Evolutionary conservation across 2,329 filamentous ascomycete genomes (phyloP), one percentile per base, ranked within the genome.

Genomic region (Fusarium temperatum): DNA sequence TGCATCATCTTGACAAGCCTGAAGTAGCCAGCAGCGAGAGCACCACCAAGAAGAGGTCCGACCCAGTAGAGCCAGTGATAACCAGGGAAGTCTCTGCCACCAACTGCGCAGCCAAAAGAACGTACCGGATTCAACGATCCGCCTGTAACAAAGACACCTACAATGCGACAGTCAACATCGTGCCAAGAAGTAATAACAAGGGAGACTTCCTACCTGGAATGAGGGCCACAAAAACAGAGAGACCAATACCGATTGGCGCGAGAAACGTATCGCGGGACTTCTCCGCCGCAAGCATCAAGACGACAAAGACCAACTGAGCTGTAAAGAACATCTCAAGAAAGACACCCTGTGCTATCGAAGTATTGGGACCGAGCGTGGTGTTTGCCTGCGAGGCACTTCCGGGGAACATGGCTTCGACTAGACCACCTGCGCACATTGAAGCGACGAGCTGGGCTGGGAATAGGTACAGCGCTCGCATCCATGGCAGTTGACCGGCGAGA

Each of bases 231-330:
- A 94, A 93, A 35, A 94, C 84, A 0, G 91, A 83, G 8, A 93
- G 79, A 0, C 92, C 92, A 70, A 94, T 93, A 6, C 90, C 91
- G 1, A 94, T 82, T 0, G 92, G 92, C 0, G 91, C 92, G 4
- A 93, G 81, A 75, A 87, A 93, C 0, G 91, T 94, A 7, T 89
- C 89, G 47, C 89, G 89, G 77, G 93, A 91, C 80, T 94, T 93
- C 77, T 93, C 90, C 6, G 88, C 87, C 1, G 90, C 91, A 56
- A 93, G 83, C 89, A 93, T 91, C 78, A 90, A 86, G 45, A 92
- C 87, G 9, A 89, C 86, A 55, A 92, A 85, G 11, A 91, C 85
- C 15, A 92, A 81, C 72, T 90, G 84, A 0, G 88, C 84, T 0
- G 90, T 92, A 38, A 91, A 83, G 71, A 92, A 89, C 81, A 90